Evolutionary conservation across 176 grass and related monocot species (phyloP).

Genomic region (Raddia distichophylla): DNA sequence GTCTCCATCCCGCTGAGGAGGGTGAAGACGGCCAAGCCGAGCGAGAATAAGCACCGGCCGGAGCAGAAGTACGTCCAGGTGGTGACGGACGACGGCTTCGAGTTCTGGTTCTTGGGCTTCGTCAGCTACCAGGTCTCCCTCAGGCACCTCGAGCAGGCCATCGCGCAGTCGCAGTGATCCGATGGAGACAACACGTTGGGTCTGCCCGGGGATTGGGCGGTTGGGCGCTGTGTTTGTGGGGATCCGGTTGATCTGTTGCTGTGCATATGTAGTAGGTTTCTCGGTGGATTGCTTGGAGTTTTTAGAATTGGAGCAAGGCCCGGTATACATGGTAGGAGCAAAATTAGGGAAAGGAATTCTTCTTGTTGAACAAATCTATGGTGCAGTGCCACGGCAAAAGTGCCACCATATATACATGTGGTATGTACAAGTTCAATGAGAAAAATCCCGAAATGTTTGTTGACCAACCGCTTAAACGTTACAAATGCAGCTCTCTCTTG

Average conservation of each 20-base stretch:
- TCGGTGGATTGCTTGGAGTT: conserved; percentile 53
- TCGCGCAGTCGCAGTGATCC: conserved; percentile 54
- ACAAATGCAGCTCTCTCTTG: not conserved
- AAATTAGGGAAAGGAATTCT: conserved; percentile 24
- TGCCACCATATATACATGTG: conserved; percentile 18
- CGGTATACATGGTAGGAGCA: conserved; percentile 46
- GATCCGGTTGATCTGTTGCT: conserved; percentile 3
- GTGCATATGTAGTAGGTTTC: conserved; percentile 44
- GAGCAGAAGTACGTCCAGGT: conserved; percentile 86
- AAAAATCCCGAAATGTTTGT: conserved; percentile 32
- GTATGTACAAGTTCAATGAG: conserved; percentile 32
- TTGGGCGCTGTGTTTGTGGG: not conserved
- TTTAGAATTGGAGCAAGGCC: conserved; percentile 55
- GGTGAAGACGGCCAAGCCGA: conserved; percentile 55
- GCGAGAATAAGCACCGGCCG: conserved; percentile 62
- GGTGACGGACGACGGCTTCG: conserved; percentile 72
- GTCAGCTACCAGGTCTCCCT: conserved; percentile 63
- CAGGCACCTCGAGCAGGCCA: conserved; percentile 55
- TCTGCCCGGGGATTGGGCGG: not conserved
- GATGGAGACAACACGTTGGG: not conserved
- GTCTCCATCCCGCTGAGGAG: conserved; percentile 61
- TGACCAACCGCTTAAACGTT: not conserved
- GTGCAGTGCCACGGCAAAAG: conserved; percentile 32
- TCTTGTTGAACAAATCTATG: conserved; percentile 31
- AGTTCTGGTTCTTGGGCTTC: conserved; percentile 98